These are phyloP conservation scores for Bruguiera hainesii DNA, from an alignment of 441 rosid genomes.

Conservation along the genomic window DNA sequence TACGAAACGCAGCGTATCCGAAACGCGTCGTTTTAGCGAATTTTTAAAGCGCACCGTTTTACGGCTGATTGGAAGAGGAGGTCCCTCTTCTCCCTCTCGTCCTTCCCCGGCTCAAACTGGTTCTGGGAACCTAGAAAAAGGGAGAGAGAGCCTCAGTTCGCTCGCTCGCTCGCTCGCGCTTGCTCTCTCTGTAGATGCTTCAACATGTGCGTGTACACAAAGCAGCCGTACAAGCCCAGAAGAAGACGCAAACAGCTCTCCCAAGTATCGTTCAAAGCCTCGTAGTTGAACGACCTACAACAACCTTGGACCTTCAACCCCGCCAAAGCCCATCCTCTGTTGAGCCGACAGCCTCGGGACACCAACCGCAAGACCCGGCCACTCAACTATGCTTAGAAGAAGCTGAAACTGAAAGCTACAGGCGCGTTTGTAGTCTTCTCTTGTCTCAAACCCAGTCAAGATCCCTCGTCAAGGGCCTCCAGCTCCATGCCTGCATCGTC, in stretches of 20 bases:
- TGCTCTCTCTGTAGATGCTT: constrained; percentile 7
- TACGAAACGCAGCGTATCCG: too few species aligned
- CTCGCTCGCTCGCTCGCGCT: neutral
- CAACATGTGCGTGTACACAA: neutral
- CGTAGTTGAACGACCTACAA: neutral
- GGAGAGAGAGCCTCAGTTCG: too few species aligned
- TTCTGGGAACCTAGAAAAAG: too few species aligned
- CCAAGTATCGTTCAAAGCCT: constrained; percentile 8
- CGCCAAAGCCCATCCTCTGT: neutral
- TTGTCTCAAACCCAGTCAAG: constrained; percentile 49
- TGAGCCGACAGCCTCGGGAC: neutral
- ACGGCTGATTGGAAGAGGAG: too few species aligned
- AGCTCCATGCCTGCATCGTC: constrained; percentile 67
- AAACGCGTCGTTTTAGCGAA: too few species aligned
- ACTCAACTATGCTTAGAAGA: constrained; percentile 30
- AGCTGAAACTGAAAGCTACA: constrained; percentile 20
- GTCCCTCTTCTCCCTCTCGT: too few species aligned
- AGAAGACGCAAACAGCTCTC: constrained; percentile 14
- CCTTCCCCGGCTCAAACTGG: too few species aligned
- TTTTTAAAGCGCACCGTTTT: too few species aligned
- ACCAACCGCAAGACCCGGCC: constrained; percentile 18
- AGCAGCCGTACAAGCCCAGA: neutral
- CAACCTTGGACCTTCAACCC: neutral
- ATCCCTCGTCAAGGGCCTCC: constrained; percentile 54
- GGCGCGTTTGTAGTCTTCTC: constrained; percentile 53